phyloP scores from a whole-genome alignment of 805 yeast genomes.

The Candida insectorum region DNA sequence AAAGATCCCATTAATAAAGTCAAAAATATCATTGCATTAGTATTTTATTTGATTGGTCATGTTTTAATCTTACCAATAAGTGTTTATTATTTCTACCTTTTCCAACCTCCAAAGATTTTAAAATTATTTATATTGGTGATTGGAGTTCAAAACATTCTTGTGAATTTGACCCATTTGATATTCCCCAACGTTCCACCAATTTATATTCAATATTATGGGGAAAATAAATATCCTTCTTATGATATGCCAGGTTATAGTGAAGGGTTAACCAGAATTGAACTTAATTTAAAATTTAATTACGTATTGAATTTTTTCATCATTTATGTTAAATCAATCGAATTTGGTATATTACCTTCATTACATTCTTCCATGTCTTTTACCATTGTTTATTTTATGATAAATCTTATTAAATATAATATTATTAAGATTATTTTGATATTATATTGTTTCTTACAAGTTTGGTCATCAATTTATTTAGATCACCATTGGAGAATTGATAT shows the following conservation, averaged over 20 bases:
- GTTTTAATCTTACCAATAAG: constrained; percentile 59
- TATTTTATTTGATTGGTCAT: constrained; percentile 60
- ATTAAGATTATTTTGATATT: constrained; percentile 33
- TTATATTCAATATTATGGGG: constrained; percentile 63
- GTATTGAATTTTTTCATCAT: constrained; percentile 10
- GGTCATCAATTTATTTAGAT: constrained; percentile 72
- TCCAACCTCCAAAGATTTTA: constrained; percentile 63
- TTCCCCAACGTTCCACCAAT: constrained; percentile 77
- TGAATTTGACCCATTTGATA: constrained; percentile 56
- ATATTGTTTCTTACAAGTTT: constrained; percentile 61
- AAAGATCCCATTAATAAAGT: constrained; percentile 39
- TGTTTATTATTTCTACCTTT: constrained; percentile 59
- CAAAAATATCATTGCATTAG: constrained; percentile 59
- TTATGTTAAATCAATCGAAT: constrained; percentile 18
- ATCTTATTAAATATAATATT: constrained; percentile 33
- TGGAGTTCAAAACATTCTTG: constrained; percentile 58
- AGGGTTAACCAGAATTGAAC: constrained; percentile 63
- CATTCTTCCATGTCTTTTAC: constrained; percentile 65
- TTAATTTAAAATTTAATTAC: constrained; percentile 33
- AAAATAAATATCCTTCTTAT: constrained; percentile 53
- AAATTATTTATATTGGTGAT: constrained; percentile 51
- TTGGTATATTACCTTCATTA: constrained; percentile 63
- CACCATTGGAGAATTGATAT: constrained; percentile 71
- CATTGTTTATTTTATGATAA: constrained; percentile 42
- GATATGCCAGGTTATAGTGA: constrained; percentile 67